Evolutionary conservation across 352 stramenopile species (phyloP).

Genomic region (Globisporangium spiculum): DNA sequence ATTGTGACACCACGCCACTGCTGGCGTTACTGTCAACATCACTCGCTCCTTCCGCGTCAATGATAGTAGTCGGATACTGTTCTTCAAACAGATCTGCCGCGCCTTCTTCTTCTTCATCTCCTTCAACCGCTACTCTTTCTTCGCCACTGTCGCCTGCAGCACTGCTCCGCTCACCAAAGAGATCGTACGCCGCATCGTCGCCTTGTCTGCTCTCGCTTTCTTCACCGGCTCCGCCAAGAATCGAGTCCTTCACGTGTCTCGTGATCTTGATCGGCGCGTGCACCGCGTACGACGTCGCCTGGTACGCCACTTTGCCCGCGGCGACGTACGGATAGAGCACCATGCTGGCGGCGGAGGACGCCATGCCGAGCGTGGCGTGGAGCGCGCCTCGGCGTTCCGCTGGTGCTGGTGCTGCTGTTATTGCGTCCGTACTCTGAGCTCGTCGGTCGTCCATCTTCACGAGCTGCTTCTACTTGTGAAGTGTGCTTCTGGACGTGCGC

Average conservation of each 20-base stretch:
- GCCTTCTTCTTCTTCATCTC: neutral
- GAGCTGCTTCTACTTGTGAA: neutral
- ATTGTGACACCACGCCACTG: slow-evolving; percentile 37
- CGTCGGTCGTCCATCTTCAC: neutral
- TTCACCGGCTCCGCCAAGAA: slow-evolving; percentile 14
- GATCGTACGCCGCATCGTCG: slow-evolving; percentile 22
- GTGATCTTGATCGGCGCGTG: slow-evolving; percentile 57
- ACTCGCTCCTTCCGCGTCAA: neutral
- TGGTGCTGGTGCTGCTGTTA: neutral
- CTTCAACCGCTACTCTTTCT: neutral
- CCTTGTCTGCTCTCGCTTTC: neutral
- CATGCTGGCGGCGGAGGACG: slow-evolving; percentile 53
- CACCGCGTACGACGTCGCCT: slow-evolving; percentile 56
- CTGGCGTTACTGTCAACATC: neutral
- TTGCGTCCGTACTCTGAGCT: neutral
- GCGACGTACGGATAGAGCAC: slow-evolving; percentile 63
- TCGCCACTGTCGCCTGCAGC: slow-evolving; percentile 5
- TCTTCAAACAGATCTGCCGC: slow-evolving; percentile 14
- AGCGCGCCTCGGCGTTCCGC: slow-evolving; percentile 21
- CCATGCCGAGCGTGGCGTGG: slow-evolving; percentile 52
- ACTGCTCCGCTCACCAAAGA: slow-evolving; percentile 46
- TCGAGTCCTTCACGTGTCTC: slow-evolving; percentile 42
- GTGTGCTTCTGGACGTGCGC: neutral
- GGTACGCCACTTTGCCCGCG: slow-evolving; percentile 51
- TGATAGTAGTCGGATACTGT: slow-evolving; percentile 4